Conservation (phyloP, 306 rosid genomes). For the Fragaria iinumae region DNA sequence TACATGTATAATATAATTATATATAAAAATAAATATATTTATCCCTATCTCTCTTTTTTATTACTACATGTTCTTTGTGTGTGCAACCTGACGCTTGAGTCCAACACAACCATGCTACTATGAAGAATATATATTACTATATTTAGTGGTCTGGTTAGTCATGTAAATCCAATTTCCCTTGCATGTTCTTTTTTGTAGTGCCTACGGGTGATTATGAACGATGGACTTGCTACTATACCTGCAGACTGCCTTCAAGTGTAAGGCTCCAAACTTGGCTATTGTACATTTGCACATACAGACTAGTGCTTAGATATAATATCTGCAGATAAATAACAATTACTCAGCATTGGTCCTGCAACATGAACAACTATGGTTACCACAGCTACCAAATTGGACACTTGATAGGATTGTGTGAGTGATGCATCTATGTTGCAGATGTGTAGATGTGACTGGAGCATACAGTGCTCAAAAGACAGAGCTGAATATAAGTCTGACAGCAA, state of each 20-base stretch:
- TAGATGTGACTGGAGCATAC: slow-evolving; percentile 93
- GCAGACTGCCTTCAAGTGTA: slow-evolving; percentile 86
- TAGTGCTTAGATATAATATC: background rate
- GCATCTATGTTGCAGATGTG: slow-evolving; percentile 62
- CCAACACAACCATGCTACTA: background rate
- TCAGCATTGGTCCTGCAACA: background rate
- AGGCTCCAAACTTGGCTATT: slow-evolving; percentile 34
- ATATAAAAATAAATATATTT: too few species aligned
- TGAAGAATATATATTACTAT: background rate
- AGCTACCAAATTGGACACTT: background rate
- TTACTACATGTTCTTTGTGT: background rate
- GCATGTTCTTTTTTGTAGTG: slow-evolving; percentile 40
- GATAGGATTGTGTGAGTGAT: slow-evolving; percentile 18
- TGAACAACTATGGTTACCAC: slow-evolving; percentile 4
- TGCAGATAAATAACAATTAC: slow-evolving; percentile 3
- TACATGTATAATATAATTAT: too few species aligned
- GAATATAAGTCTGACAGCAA: slow-evolving; percentile 91
- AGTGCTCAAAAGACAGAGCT: slow-evolving; percentile 95
- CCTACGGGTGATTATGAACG: slow-evolving; percentile 84
- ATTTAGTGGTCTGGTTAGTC: background rate
- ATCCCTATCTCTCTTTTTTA: background rate
- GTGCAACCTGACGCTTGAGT: background rate
- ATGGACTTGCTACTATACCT: slow-evolving; percentile 87
- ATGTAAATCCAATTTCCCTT: background rate
- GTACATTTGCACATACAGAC: background rate